Evolutionary conservation across 345 rosid species (phyloP), one percentile per base, ranked within the genome.

Genomic region (Triadica sebifera): DNA sequence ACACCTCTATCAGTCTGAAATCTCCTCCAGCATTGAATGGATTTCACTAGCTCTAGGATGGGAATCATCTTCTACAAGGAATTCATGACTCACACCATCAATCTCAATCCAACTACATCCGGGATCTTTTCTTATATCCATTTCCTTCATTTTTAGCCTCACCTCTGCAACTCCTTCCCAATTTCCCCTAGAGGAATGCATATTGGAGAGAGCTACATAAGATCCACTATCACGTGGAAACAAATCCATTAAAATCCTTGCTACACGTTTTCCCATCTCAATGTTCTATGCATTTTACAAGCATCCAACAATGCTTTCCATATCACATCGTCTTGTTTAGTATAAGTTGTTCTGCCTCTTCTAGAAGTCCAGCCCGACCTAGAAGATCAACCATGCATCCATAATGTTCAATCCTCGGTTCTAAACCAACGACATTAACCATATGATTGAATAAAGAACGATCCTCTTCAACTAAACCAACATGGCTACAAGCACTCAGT

Each of bases 381-480:
- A 87, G 83, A 77, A 89, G 90, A 77, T 89, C 93, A 75, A 89
- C 89, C 93, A 89, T 84, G 78, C 91, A 89, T 79, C 93, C 93
- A 58, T 89, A 89, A 71, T 89, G 93, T 84, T 89, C 87, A 22
- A 81, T 74, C 65, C 85, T 87, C 20, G 91, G 89, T 75, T 83
- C 86, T 62, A 89, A 76, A 67, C 60, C 69, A 65, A 79, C 74
- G 17, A 87, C 87, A n/a, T 70, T 60, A 66, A 79, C 68, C 91
- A 89, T 86, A 67, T 88, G 77, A 73, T 73, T 79, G 49, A 87
- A 89, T 65, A 81, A 72, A 41, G 34, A 41, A 41, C 76, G 77
- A 6, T 91, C 91, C 70, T 89, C 88, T 13, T 87, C 81, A 12
- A 87, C 91, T 58, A 87, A 75, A 13, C 93, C 91, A 85, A 80